A percentile compares a stretch with the other conserved stretches of the same genome.
Evolutionary conservation across 768 basidiomycete species (phyloP).

Genomic region (Chalciporus chontae): DNA sequence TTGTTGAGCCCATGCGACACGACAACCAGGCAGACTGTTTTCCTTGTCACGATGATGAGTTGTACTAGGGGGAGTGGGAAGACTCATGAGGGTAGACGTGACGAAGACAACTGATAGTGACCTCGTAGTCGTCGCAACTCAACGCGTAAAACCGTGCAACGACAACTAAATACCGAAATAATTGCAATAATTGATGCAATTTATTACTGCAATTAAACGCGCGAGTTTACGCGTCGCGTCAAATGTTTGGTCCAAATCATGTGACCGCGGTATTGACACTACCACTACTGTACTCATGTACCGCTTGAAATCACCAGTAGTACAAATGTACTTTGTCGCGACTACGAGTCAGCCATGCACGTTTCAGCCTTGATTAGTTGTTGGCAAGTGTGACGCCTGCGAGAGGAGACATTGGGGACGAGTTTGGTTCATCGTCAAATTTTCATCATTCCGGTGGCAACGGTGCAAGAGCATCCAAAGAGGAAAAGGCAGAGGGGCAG

Average conservation of each 20-base stretch:
- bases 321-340: neutral
- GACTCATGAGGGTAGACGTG: slow-evolving; percentile 35
- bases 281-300: neutral
- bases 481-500: neutral
- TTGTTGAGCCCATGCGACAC: slow-evolving; percentile 51
- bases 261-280: slow-evolving; percentile 3
- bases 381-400: too few relatives aligned
- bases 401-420: too few relatives aligned
- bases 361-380: too few relatives aligned
- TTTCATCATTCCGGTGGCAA: neutral
- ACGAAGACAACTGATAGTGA: slow-evolving; percentile 5
- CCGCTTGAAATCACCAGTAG: neutral
- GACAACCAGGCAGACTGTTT: slow-evolving; percentile 36
- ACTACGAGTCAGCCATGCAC: neutral
- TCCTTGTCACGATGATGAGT: slow-evolving; percentile 58
- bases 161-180: slow-evolving; percentile 28
- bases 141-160: neutral
- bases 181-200: slow-evolving; percentile 29
- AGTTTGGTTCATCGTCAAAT: neutral
- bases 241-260: slow-evolving; percentile 26
- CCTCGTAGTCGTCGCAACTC: slow-evolving; percentile 17
- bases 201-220: slow-evolving; percentile 33
- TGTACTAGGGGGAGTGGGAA: slow-evolving; percentile 61
- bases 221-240: slow-evolving; percentile 41
- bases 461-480: neutral